These are phyloP conservation scores for Penstemon barbatus DNA, from an alignment of 257 asterid species.

Conservation along the genomic window DNA sequence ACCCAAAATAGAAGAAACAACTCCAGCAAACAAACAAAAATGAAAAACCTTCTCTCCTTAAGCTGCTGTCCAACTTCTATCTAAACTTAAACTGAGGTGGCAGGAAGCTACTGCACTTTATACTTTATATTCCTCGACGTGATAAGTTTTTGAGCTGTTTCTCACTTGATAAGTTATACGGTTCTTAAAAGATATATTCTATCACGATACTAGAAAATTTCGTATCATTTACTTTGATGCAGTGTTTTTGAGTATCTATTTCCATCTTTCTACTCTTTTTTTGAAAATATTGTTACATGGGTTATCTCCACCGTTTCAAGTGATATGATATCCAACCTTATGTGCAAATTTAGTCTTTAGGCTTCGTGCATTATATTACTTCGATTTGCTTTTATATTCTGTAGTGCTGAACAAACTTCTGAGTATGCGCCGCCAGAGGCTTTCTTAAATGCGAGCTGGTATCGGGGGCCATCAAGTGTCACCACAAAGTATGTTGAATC, in stretches of 20 bases:
- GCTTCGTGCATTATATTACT: slow-evolving; percentile 23
- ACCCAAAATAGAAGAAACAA: neutral
- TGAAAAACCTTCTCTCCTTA: neutral
- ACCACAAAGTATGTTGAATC: slow-evolving; percentile 63
- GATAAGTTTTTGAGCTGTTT: neutral
- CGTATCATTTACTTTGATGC: neutral
- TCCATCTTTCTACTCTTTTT: neutral
- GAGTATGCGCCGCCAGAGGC: slow-evolving; percentile 98
- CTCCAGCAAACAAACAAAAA: neutral
- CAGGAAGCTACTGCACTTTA: slow-evolving; percentile 3
- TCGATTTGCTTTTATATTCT: slow-evolving; percentile 18
- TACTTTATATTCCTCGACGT: neutral
- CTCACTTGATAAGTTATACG: neutral
- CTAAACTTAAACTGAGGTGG: neutral
- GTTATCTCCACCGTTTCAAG: slow-evolving; percentile 8
- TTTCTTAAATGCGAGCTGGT: slow-evolving; percentile 84
- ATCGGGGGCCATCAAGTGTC: slow-evolving; percentile 61
- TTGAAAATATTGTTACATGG: neutral
- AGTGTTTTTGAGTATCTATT: slow-evolving; percentile 3
- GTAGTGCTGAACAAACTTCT: slow-evolving; percentile 86
- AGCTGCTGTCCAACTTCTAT: neutral
- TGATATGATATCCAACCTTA: slow-evolving; percentile 18
- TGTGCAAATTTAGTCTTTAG: slow-evolving; percentile 10
- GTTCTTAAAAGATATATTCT: neutral
- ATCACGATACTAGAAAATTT: neutral